phyloP scores from a whole-genome alignment of 139 green algal genomes.

The Chlamydomonas sphaeroides region DNA sequence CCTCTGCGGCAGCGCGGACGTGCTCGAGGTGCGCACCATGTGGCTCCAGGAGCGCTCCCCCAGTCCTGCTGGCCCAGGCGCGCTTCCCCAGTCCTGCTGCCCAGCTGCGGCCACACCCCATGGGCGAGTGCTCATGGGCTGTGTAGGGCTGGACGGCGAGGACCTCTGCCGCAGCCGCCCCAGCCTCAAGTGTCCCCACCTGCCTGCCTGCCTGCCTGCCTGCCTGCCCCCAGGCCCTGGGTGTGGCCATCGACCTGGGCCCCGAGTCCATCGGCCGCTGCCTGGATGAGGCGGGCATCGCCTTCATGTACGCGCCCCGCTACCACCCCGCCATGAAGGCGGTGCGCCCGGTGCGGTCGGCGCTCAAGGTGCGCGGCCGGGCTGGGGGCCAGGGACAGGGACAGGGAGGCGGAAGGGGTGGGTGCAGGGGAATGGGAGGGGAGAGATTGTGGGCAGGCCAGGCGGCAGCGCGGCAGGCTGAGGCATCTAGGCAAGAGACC shows the following conservation, averaged over 20 bases:
- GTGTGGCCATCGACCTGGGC: slow-evolving; percentile 92
- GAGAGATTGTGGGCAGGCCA: too few relatives aligned
- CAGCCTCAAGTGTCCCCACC: too few relatives aligned
- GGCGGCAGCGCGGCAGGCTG: too few relatives aligned
- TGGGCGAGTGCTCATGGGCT: neutral
- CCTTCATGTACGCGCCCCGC: slow-evolving; percentile 98
- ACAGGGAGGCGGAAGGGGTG: neutral
- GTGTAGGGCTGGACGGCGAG: too few relatives aligned
- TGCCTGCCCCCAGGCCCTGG: slow-evolving; percentile 90
- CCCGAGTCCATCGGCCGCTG: slow-evolving; percentile 82
- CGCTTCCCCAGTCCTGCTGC: too few relatives aligned
- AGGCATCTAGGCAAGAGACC: too few relatives aligned
- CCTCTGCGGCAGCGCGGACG: slow-evolving; percentile 95
- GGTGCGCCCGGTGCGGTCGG: slow-evolving; percentile 81
- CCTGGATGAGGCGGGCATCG: slow-evolving; percentile 87
- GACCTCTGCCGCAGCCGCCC: too few relatives aligned
- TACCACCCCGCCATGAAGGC: slow-evolving; percentile 77
- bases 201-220: too few relatives aligned
- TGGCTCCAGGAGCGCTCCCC: too few relatives aligned
- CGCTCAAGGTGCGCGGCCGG: slow-evolving; percentile 67
- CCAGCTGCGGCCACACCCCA: too few relatives aligned
- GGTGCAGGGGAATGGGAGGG: neutral
- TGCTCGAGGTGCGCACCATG: slow-evolving; percentile 79
- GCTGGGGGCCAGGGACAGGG: too few relatives aligned
- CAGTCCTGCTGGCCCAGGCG: too few relatives aligned